Conservation (phyloP, 257 asterid genomes). For the Verbascum thapsus region DNA sequence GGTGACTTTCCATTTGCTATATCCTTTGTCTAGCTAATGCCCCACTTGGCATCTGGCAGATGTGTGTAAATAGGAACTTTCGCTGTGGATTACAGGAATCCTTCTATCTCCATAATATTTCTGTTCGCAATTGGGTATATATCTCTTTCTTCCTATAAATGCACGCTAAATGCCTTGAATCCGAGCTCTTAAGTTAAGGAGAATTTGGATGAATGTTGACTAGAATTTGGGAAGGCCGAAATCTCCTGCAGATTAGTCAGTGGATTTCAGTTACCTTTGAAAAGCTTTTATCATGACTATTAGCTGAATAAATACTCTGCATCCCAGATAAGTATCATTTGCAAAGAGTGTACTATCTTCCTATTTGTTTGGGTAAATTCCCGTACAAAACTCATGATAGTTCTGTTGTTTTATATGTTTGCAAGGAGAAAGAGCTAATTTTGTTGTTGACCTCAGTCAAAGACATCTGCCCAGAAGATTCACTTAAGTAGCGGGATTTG, state of each 20-base stretch:
- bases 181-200: background rate
- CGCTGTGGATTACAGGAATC: slow-evolving; percentile 13
- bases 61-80: background rate
- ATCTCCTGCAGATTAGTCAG: background rate
- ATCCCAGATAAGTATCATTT: background rate
- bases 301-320: background rate
- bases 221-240: no score
- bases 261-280: background rate
- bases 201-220: no score
- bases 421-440: background rate
- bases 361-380: background rate
- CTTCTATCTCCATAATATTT: slow-evolving; percentile 10
- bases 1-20: no score
- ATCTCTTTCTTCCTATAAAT: slow-evolving; percentile 12
- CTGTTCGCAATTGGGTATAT: slow-evolving; percentile 20
- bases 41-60: slow-evolving; percentile 31
- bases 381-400: background rate
- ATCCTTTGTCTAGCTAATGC: no score
- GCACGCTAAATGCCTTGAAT: slow-evolving; percentile 8
- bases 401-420: slow-evolving; percentile 7
- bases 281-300: background rate
- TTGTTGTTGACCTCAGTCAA: background rate
- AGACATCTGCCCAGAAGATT: background rate
- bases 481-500: no score
- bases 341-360: background rate